These are phyloP conservation scores for Suillus paluster DNA, from an alignment of 768 basidiomycete species.

Conservation along the genomic window DNA sequence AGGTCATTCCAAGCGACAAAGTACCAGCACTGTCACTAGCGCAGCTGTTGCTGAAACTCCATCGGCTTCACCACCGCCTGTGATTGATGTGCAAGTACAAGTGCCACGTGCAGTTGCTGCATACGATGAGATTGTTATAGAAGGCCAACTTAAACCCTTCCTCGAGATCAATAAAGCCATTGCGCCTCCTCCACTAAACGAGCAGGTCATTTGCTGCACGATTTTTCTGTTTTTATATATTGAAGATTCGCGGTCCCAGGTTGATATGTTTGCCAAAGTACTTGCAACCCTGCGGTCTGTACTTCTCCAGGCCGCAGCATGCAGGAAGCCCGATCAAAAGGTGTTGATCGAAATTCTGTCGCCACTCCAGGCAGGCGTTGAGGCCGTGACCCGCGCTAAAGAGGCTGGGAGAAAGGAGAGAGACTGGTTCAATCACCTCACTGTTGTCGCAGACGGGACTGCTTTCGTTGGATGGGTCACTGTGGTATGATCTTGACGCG, in stretches of 20 bases:
- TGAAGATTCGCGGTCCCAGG: constrained; percentile 47
- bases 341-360: constrained; percentile 59
- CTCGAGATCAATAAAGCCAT: constrained; percentile 72
- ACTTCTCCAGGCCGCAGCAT: constrained; percentile 67
- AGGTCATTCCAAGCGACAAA: constrained; percentile 27
- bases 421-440: constrained; percentile 84
- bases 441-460: constrained; percentile 80
- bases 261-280: constrained; percentile 65
- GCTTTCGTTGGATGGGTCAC: constrained; percentile 88
- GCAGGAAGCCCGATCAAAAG: constrained; percentile 78
- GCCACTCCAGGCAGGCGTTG: constrained; percentile 74
- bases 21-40: constrained; percentile 36
- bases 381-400: constrained; percentile 78
- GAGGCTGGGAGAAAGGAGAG: constrained; percentile 80
- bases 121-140: constrained; percentile 75
- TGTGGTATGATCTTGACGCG: constrained; percentile 54
- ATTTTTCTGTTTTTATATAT: constrained; percentile 3
- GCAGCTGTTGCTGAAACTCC: constrained; percentile 29
- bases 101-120: constrained; percentile 66
- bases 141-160: constrained; percentile 76
- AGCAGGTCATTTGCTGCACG: constrained; percentile 63
- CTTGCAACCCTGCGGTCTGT: constrained; percentile 71
- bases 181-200: constrained; percentile 68
- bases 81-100: constrained; percentile 43
- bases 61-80: constrained; percentile 32